Evolutionary conservation across 495 filamentous ascomycete genomes (phyloP).

Genomic region (Hyaloscypha finlandica): DNA sequence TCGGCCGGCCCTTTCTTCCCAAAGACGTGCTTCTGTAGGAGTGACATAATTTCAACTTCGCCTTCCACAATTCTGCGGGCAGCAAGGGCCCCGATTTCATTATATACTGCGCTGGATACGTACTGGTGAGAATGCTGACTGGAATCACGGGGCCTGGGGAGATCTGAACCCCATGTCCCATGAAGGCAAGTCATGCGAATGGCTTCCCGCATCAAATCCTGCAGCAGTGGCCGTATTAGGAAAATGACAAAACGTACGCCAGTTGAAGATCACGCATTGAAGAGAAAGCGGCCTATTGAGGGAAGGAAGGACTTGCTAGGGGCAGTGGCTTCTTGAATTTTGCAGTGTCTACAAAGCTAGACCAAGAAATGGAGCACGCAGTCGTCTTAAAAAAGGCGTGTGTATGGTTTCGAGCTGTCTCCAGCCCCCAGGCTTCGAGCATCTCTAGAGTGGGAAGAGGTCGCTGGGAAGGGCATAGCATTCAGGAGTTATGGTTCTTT

Average conservation of each 20-base stretch:
- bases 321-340: no score
- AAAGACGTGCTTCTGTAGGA: conserved; percentile 1
- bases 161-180: no score
- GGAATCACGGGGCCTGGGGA: not conserved
- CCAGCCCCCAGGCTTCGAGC: not conserved
- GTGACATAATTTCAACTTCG: not conserved
- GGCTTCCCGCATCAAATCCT: conserved; percentile 3
- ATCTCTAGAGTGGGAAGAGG: not conserved
- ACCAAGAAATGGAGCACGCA: no score
- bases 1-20: conserved; percentile 9
- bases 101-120: conserved; percentile 9
- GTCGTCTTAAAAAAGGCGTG: no score
- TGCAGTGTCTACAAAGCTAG: no score
- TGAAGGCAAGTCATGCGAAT: conserved; percentile 15
- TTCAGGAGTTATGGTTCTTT: not conserved
- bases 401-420: not conserved
- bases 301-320: no score
- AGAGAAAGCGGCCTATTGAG: no score
- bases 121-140: conserved; percentile 5
- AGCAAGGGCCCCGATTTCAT: not conserved
- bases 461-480: not conserved
- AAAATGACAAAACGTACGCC: not conserved
- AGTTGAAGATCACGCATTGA: no score
- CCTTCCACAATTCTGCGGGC: not conserved
- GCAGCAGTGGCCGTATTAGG: not conserved